These are phyloP conservation scores for Sungouiozyma ichnusensis DNA, from an alignment of 805 yeast genomes.

Conservation along the genomic window DNA sequence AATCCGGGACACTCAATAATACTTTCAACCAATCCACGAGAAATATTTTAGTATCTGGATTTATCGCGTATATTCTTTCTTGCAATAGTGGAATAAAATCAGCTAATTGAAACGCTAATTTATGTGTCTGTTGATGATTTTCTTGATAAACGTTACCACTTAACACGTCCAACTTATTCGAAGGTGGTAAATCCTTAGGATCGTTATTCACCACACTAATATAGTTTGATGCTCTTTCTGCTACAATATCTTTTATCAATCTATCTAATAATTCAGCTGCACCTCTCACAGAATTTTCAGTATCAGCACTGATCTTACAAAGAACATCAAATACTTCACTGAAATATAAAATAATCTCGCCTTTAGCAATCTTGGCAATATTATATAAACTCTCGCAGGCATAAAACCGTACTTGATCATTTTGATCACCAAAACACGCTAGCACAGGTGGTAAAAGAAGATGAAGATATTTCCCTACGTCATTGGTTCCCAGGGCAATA, in stretches of 20 bases:
- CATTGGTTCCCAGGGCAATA: constrained; percentile 77
- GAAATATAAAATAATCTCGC: constrained; percentile 82
- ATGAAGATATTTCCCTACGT: constrained; percentile 73
- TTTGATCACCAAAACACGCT: constrained; percentile 94
- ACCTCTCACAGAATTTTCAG: constrained; percentile 83
- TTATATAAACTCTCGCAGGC: constrained; percentile 95
- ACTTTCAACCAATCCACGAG: constrained; percentile 88
- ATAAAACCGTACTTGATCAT: constrained; percentile 91
- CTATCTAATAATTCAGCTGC: constrained; percentile 92
- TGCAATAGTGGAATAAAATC: constrained; percentile 84
- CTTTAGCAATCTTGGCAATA: constrained; percentile 92
- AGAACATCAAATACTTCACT: constrained; percentile 91
- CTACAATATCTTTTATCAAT: constrained; percentile 84
- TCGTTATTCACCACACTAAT: constrained; percentile 56
- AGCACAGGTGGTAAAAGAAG: constrained; percentile 86
- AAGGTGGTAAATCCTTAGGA: constrained; percentile 34
- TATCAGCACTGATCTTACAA: constrained; percentile 81
- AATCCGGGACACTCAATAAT: constrained; percentile 85
- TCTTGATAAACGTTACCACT: constrained; percentile 52
- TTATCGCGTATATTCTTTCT: constrained; percentile 84
- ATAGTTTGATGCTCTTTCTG: constrained; percentile 86
- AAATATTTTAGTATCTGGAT: constrained; percentile 86
- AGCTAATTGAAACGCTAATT: constrained; percentile 63
- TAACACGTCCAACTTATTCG: constrained; percentile 37
- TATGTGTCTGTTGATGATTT: constrained; percentile 38